A percentile compares a stretch with the other conserved stretches of the same genome.
Conservation (phyloP, 352 stramenopile genomes). For the Paralagenidium karlingii region DNA sequence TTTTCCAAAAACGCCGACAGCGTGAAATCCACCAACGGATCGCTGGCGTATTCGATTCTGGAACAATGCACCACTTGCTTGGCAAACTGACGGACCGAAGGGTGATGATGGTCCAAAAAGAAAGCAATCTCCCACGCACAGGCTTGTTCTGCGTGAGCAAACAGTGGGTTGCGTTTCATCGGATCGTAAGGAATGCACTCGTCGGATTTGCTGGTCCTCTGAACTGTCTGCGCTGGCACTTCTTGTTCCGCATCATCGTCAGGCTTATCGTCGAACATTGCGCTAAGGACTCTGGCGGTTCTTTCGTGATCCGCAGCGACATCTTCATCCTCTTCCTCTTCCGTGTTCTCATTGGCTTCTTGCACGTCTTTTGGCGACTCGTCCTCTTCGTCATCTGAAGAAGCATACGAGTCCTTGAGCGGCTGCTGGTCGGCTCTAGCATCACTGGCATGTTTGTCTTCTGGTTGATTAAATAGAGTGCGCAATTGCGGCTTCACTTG, state of each 20-base stretch:
- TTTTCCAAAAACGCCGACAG: slow-evolving; percentile 96
- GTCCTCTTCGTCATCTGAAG: slow-evolving; percentile 12
- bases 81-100: slow-evolving; percentile 89
- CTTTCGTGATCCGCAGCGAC: slow-evolving; percentile 15
- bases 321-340: slow-evolving; percentile 19
- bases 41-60: slow-evolving; percentile 87
- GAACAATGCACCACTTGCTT: slow-evolving; percentile 60
- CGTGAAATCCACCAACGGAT: slow-evolving; percentile 96
- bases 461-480: slow-evolving; percentile 54
- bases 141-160: slow-evolving; percentile 44
- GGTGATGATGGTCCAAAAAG: slow-evolving; percentile 92
- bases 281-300: slow-evolving; percentile 63
- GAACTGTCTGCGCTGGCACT: slow-evolving; percentile 1
- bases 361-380: slow-evolving; percentile 6
- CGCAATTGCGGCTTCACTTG: slow-evolving; percentile 70
- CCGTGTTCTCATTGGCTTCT: slow-evolving; percentile 11
- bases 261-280: background rate
- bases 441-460: slow-evolving; percentile 6
- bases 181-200: slow-evolving; percentile 55
- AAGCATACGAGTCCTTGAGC: background rate
- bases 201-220: background rate
- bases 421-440: background rate
- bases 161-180: slow-evolving; percentile 82
- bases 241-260: background rate
- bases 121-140: slow-evolving; percentile 91